A percentile compares a stretch with the other conserved stretches of the same genome.
phyloP scores from a whole-genome alignment of 2,329 filamentous ascomycete species.

The Curvularia eragrostidis region DNA sequence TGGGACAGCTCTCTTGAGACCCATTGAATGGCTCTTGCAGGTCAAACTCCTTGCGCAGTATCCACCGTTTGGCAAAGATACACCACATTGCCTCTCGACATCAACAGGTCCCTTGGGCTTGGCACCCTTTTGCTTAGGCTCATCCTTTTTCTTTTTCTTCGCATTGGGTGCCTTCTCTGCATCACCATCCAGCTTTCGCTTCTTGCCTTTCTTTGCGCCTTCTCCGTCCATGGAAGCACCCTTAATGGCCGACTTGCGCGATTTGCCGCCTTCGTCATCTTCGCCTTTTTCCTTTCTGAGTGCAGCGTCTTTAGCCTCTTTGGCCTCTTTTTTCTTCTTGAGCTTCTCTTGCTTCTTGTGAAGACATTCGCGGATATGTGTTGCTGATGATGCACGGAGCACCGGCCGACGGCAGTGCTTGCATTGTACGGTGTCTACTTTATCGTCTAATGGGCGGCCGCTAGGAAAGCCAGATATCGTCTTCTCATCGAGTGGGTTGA shows the following conservation, averaged over 20 bases:
- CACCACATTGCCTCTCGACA: slow-evolving; percentile 92
- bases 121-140: slow-evolving; percentile 79
- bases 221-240: slow-evolving; percentile 47
- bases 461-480: slow-evolving; percentile 81
- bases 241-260: slow-evolving; percentile 52
- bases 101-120: slow-evolving; percentile 94
- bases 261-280: slow-evolving; percentile 51
- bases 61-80: slow-evolving; percentile 81
- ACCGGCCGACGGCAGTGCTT: slow-evolving; percentile 95
- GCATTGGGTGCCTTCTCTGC: slow-evolving; percentile 79
- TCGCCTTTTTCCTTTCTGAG: slow-evolving; percentile 56
- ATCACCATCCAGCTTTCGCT: slow-evolving; percentile 60
- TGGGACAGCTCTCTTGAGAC: slow-evolving; percentile 85
- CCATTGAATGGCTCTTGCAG: slow-evolving; percentile 96
- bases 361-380: slow-evolving; percentile 83
- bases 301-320: slow-evolving; percentile 60
- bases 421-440: slow-evolving; percentile 78
- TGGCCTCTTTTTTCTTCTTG: slow-evolving; percentile 69
- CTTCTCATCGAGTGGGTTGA: slow-evolving; percentile 73
- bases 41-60: slow-evolving; percentile 88
- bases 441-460: slow-evolving; percentile 81
- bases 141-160: slow-evolving; percentile 94
- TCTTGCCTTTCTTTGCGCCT: slow-evolving; percentile 54
- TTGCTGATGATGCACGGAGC: slow-evolving; percentile 74
- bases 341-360: slow-evolving; percentile 76